These are phyloP conservation scores for Ogataea naganishii DNA, from an alignment of 805 yeast genomes.

Conservation along the genomic window DNA sequence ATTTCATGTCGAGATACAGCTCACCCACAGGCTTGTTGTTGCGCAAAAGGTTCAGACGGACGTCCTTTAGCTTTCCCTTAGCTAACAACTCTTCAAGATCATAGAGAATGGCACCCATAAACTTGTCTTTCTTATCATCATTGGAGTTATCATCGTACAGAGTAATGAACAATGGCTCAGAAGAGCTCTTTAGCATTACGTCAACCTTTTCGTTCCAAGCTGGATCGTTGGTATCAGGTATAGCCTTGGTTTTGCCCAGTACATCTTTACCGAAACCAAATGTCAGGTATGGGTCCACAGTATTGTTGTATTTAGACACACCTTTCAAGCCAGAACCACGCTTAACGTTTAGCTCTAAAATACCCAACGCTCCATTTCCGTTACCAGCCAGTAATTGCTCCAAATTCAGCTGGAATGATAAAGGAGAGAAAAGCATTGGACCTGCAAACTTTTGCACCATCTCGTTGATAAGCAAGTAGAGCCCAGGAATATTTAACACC, in stretches of 20 bases:
- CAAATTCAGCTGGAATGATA: slow-evolving; percentile 86
- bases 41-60: slow-evolving; percentile 54
- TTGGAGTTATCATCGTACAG: slow-evolving; percentile 60
- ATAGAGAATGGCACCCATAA: slow-evolving; percentile 67
- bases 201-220: slow-evolving; percentile 76
- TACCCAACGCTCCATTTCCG: slow-evolving; percentile 81
- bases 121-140: slow-evolving; percentile 66
- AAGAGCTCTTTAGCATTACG: slow-evolving; percentile 61
- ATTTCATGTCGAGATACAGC: slow-evolving; percentile 59
- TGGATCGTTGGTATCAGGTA: slow-evolving; percentile 61
- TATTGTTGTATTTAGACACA: slow-evolving; percentile 61
- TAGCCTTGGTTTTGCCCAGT: slow-evolving; percentile 62
- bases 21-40: slow-evolving; percentile 82
- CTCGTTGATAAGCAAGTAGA: slow-evolving; percentile 71
- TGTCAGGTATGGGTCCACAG: slow-evolving; percentile 84
- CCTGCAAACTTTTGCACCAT: slow-evolving; percentile 84
- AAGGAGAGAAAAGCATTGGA: slow-evolving; percentile 80
- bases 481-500: slow-evolving; percentile 78
- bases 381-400: slow-evolving; percentile 86
- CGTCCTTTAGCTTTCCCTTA: slow-evolving; percentile 38
- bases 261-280: slow-evolving; percentile 53
- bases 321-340: slow-evolving; percentile 64
- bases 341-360: slow-evolving; percentile 59
- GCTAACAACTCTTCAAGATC: slow-evolving; percentile 61
- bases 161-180: slow-evolving; percentile 73